A percentile compares a stretch with the other conserved stretches of the same genome.
phyloP scores from a whole-genome alignment of 129 eudicot species.

The Flaveria bidentis region DNA sequence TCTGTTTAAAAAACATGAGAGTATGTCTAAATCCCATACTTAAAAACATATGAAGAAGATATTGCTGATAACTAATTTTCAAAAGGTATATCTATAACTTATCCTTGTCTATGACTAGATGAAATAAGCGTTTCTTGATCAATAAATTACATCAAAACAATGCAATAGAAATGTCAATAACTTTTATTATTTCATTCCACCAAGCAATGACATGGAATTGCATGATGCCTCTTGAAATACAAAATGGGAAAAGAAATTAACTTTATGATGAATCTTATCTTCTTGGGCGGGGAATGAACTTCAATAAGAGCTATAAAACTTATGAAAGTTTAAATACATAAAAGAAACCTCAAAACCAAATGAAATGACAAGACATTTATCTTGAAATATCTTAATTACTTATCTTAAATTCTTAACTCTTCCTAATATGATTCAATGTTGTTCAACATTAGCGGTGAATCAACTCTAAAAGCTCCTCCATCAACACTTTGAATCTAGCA shows the following conservation, averaged over 20 bases:
- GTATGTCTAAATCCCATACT: not conserved
- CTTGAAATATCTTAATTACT: not conserved
- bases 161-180: not conserved
- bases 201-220: not conserved
- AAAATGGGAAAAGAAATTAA: not conserved
- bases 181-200: not conserved
- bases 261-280: not conserved
- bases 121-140: not conserved
- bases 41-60: not conserved
- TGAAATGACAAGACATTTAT: not conserved
- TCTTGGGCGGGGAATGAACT: not conserved
- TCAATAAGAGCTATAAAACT: not conserved
- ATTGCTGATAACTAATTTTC: not conserved
- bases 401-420: not conserved
- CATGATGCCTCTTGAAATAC: not conserved
- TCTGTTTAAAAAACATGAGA: not conserved
- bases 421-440: not conserved
- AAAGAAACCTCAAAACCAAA: not conserved
- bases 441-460: not conserved
- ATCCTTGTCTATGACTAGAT: not conserved
- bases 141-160: not conserved
- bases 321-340: not conserved
- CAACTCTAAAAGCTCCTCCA: not conserved
- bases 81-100: no score
- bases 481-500: not conserved